Percentiles rank a stretch among this genome's conserved stretches.
Evolutionary conservation across 2,329 filamentous ascomycete species (phyloP).

Genomic region (Neonectria sp.): DNA sequence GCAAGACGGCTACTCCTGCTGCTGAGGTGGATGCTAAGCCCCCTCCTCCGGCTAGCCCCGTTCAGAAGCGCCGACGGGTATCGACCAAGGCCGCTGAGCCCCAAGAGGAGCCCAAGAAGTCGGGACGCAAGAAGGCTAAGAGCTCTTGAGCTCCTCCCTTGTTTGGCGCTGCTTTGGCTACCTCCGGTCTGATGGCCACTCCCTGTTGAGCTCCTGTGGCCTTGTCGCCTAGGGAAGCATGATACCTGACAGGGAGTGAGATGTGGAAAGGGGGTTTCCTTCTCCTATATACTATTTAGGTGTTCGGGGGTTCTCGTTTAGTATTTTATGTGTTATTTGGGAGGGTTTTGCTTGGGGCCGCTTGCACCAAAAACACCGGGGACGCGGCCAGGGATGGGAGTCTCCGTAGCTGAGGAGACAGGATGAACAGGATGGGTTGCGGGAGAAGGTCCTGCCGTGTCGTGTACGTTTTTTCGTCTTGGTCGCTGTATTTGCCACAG

Average conservation of each 20-base stretch:
- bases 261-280: conserved; percentile 37
- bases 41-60: conserved; percentile 67
- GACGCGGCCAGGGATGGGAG: conserved; percentile 24
- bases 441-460: conserved; percentile 26
- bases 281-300: conserved; percentile 36
- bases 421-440: conserved; percentile 24
- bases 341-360: conserved; percentile 29
- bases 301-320: conserved; percentile 42
- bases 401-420: conserved; percentile 23
- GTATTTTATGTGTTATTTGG: conserved; percentile 24
- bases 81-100: conserved; percentile 69
- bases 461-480: conserved; percentile 42
- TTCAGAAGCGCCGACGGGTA: conserved; percentile 74
- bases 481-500: conserved; percentile 44
- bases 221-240: conserved; percentile 35
- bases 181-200: conserved; percentile 31
- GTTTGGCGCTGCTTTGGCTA: conserved; percentile 30
- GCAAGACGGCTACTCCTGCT: conserved; percentile 68
- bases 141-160: conserved; percentile 50
- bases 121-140: conserved; percentile 71
- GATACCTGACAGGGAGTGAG: conserved; percentile 44
- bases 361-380: conserved; percentile 27
- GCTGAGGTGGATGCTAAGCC: conserved; percentile 58
- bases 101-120: conserved; percentile 73
- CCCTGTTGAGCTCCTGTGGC: conserved; percentile 37